A percentile compares a stretch with the other conserved stretches of the same genome.
These are phyloP conservation scores for Epichloe gansuensis DNA, from an alignment of 2,329 filamentous ascomycete species.

Conservation along the genomic window DNA sequence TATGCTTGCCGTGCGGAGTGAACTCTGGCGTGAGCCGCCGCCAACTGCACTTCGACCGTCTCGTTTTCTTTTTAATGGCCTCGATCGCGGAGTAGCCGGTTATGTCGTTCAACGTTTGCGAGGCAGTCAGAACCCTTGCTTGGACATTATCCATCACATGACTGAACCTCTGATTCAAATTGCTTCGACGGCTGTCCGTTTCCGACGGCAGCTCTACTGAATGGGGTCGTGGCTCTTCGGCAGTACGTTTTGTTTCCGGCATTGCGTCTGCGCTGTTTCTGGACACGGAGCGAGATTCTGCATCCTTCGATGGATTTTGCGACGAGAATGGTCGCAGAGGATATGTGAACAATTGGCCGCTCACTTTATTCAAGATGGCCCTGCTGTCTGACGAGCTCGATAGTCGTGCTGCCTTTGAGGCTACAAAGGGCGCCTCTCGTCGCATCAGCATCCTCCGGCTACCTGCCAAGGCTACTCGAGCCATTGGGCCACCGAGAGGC, in stretches of 20 bases:
- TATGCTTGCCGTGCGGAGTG: conserved; percentile 63
- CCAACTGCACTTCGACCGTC: conserved; percentile 47
- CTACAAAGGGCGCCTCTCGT: neutral
- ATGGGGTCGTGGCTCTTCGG: neutral
- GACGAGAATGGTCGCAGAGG: conserved; percentile 17
- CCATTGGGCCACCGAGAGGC: conserved; percentile 21
- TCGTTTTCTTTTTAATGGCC: conserved; percentile 69
- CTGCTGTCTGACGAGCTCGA: neutral
- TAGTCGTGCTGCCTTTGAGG: neutral
- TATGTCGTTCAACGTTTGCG: conserved; percentile 81
- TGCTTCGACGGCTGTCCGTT: conserved; percentile 21
- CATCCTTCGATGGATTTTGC: conserved; percentile 12
- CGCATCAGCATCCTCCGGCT: conserved; percentile 14
- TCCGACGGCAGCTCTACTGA: conserved; percentile 20
- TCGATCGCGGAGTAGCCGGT: conserved; percentile 94
- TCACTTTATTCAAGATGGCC: conserved; percentile 3
- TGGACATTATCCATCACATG: conserved; percentile 79
- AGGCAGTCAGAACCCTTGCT: conserved; percentile 70
- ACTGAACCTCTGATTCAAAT: conserved; percentile 22
- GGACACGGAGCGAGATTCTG: neutral
- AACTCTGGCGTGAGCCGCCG: conserved; percentile 50
- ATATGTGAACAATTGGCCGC: neutral
- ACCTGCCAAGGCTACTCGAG: conserved; percentile 19
- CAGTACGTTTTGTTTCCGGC: neutral
- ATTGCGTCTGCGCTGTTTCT: neutral